phyloP scores from a whole-genome alignment of 2,329 filamentous ascomycete species.

The Sclerotinia minor region DNA sequence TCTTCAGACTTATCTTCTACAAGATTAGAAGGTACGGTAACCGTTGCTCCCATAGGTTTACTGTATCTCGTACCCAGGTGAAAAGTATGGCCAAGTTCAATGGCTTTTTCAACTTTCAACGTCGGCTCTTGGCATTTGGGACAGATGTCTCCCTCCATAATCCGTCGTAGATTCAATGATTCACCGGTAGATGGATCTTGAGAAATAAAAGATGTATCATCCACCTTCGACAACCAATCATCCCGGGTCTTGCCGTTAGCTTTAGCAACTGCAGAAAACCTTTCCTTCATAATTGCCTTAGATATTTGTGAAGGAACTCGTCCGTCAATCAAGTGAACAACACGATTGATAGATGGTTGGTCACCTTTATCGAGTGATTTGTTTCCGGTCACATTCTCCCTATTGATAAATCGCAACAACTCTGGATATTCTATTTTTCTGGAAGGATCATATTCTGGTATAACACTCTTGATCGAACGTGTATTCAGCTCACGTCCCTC shows the following conservation, averaged over 20 bases:
- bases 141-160: slow-evolving; percentile 69
- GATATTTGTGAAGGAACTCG: background rate
- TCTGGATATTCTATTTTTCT: slow-evolving; percentile 30
- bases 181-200: slow-evolving; percentile 44
- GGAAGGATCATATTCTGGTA: slow-evolving; percentile 69
- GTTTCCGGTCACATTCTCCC: background rate
- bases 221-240: background rate
- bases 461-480: slow-evolving; percentile 64
- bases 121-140: slow-evolving; percentile 64
- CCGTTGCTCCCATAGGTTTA: slow-evolving; percentile 65
- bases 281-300: background rate
- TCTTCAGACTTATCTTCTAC: slow-evolving; percentile 28
- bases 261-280: background rate
- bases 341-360: background rate
- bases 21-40: slow-evolving; percentile 48
- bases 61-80: slow-evolving; percentile 89
- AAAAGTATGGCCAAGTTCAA: slow-evolving; percentile 95
- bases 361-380: background rate
- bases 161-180: slow-evolving; percentile 63
- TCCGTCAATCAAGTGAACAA: slow-evolving; percentile 10
- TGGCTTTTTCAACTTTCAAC: slow-evolving; percentile 67
- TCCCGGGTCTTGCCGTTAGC: slow-evolving; percentile 13
- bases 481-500: slow-evolving; percentile 51
- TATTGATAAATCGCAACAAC: background rate
- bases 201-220: slow-evolving; percentile 31